Conservation (phyloP, 2,329 filamentous ascomycete species). For the Stachybotrys elegans region DNA sequence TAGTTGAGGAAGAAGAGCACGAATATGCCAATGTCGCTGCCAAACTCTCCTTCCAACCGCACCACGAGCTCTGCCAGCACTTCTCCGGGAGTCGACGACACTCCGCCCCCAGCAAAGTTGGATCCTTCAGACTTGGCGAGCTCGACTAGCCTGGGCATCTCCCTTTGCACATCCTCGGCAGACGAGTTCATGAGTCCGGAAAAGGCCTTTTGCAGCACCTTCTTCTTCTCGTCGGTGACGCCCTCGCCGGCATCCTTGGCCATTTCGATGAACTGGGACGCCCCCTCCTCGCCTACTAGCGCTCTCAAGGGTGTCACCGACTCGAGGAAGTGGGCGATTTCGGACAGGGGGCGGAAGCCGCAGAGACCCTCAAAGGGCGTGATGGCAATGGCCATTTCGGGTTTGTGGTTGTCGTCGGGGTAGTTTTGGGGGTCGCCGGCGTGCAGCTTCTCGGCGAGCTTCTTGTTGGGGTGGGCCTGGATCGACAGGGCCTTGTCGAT, state of each 20-base stretch:
- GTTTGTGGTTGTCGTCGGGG: constrained; percentile 98
- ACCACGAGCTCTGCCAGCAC: constrained; percentile 72
- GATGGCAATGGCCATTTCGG: constrained; percentile 98
- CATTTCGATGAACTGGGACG: constrained; percentile 49
- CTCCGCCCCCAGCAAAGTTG: constrained; percentile 70
- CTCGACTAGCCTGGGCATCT: constrained; percentile 64
- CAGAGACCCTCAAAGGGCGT: constrained; percentile 95
- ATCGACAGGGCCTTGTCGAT: constrained; percentile 96
- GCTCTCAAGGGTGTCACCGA: constrained; percentile 50
- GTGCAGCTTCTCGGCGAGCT: constrained; percentile 80
- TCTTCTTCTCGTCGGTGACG: constrained; percentile 62
- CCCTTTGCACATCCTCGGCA: constrained; percentile 46
- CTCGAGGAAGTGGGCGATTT: constrained; percentile 81
- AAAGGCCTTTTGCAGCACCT: constrained; percentile 70
- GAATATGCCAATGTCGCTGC: constrained; percentile 85
- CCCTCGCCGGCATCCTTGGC: constrained; percentile 36
- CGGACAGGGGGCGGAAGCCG: constrained; percentile 81
- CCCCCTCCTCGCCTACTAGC: constrained; percentile 62
- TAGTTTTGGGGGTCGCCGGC: constrained; percentile 87
- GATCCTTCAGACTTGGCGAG: constrained; percentile 63
- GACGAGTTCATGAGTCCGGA: constrained; percentile 75
- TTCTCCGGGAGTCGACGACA: constrained; percentile 60
- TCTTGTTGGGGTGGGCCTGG: constrained; percentile 95
- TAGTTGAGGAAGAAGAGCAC: constrained; percentile 98
- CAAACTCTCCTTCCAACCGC: constrained; percentile 78